Percentiles rank a stretch among this genome's conserved stretches.
Evolutionary conservation across 495 filamentous ascomycete species (phyloP).

Genomic region (Podospora comata): DNA sequence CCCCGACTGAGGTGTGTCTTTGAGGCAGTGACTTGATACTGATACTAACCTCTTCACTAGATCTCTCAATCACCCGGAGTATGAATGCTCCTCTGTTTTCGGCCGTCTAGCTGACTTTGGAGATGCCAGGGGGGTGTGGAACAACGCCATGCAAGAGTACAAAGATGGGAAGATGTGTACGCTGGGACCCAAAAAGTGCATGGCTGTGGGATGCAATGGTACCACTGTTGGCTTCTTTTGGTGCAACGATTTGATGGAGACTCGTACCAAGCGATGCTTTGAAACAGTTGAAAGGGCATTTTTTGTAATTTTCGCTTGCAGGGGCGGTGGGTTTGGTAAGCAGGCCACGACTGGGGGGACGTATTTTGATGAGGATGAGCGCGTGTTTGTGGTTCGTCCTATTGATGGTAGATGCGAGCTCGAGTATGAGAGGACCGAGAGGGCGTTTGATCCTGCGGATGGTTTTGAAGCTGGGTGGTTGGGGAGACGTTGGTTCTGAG

Average conservation of each 20-base stretch:
- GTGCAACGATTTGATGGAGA: not conserved
- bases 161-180: not conserved
- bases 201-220: not conserved
- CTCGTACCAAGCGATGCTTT: not conserved
- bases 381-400: not conserved
- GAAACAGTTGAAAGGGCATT: not conserved
- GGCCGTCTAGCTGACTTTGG: not conserved
- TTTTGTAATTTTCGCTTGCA: not conserved
- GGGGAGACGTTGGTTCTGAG: too few relatives aligned
- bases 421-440: not conserved
- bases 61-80: not conserved
- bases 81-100: not conserved
- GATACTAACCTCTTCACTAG: not conserved
- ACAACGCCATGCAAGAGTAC: not conserved
- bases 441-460: not conserved
- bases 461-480: not conserved
- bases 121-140: not conserved
- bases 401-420: not conserved
- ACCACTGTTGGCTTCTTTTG: not conserved
- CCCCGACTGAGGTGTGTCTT: not conserved
- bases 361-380: not conserved
- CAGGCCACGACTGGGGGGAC: not conserved
- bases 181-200: not conserved
- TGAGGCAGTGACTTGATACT: not conserved
- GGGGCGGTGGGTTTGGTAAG: not conserved